phyloP scores from a whole-genome alignment of 2,329 filamentous ascomycete species.

The Simplicillium sp. region DNA sequence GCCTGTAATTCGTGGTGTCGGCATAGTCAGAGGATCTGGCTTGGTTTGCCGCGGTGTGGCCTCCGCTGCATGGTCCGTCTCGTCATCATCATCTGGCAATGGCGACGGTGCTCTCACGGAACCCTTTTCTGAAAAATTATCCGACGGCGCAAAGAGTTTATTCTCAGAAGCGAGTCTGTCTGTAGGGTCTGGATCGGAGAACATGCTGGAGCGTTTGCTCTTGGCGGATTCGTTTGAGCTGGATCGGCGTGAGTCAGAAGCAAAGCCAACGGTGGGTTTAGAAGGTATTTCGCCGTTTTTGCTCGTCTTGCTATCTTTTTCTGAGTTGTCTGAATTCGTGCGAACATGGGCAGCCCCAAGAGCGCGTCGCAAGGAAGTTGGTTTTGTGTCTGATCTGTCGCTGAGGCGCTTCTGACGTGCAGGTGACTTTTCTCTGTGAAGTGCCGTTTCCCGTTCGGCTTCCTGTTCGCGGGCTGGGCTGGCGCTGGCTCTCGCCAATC shows the following conservation, averaged over 20 bases:
- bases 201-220: constrained; percentile 38
- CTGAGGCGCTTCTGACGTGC: not conserved
- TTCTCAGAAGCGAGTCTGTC: constrained; percentile 48
- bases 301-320: not conserved
- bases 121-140: constrained; percentile 46
- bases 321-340: too few species aligned
- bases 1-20: constrained; percentile 44
- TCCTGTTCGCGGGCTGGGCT: constrained; percentile 26
- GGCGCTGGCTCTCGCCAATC: constrained; percentile 36
- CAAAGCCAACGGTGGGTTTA: constrained; percentile 36
- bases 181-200: constrained; percentile 44
- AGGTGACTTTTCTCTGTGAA: not conserved
- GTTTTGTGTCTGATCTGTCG: constrained; percentile 3
- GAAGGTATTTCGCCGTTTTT: constrained; percentile 1
- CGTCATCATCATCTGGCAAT: constrained; percentile 17
- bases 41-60: constrained; percentile 38
- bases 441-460: constrained; percentile 4
- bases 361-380: constrained; percentile 3
- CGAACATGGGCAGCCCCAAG: not conserved
- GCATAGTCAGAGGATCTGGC: constrained; percentile 35
- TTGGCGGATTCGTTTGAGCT: constrained; percentile 35
- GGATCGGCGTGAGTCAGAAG: constrained; percentile 21
- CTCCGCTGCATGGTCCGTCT: constrained; percentile 17
- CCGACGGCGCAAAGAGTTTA: constrained; percentile 43
- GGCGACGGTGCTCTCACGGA: constrained; percentile 41